Evolutionary conservation across 345 rosid genomes (phyloP), one percentile per base, ranked within the genome.

Genomic region (Eucalyptus leucophloia): DNA sequence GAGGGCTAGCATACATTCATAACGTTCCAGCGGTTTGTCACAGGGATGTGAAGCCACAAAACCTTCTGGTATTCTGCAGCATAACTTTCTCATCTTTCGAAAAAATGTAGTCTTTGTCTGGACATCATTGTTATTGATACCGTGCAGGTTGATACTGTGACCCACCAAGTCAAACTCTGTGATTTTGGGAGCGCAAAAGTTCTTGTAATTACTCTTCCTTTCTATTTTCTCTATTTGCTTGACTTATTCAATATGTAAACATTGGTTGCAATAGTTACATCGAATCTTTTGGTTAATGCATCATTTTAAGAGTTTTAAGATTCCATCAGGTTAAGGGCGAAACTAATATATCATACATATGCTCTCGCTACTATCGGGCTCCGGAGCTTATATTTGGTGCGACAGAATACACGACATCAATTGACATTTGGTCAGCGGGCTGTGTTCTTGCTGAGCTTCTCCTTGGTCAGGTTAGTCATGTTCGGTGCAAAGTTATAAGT

Each of bases 381-480:
- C 99, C 99, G 13, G 99, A 96, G 89, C 95, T 96, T 45, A 96
- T 96, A 87, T 96, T 96, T 92, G 99, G 97, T 65, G 99, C 99
- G 7, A 93, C 96, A 30, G 97, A 96, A 89, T 96, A 96, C 89
- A 92, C 97, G 37, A 93, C 96, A 32, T 94, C 99, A 19, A 94
- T 96, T 91, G 99, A 96, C 92, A 96, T 95, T 87, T 96, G 99
- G 99, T 96, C 99, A 49, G 99, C 97, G 80, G 99, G 99, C 88
- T 96, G 99, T 93, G 98, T 96, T 85, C 94, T 96, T 87, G 99
- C 99, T 37, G 99, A 96, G 95, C 98, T 96, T 89, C 97, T 96
- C 82, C 94, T 96, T 26, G 97, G 97, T 86, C 96, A 94, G 95
- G 99, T 95, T 90, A 88, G 95, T 91, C 30, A 40, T 60, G 58